Conservation (phyloP, 306 rosid species). For the Canavalia gladiata region DNA sequence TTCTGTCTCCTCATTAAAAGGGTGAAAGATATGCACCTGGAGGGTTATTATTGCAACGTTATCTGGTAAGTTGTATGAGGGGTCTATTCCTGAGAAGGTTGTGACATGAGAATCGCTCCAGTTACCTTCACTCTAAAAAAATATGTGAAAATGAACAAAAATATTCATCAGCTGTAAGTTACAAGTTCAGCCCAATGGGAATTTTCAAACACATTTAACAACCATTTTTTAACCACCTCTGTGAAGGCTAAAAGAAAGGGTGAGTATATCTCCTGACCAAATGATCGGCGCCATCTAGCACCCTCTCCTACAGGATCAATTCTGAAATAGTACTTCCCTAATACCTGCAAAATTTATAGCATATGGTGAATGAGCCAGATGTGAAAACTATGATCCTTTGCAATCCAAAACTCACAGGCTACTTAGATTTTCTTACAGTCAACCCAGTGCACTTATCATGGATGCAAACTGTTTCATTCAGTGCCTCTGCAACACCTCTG, state of each 20-base stretch:
- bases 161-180: slow-evolving; percentile 8
- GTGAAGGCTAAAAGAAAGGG: slow-evolving; percentile 91
- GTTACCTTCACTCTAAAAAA: slow-evolving; percentile 62
- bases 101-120: slow-evolving; percentile 70
- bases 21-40: slow-evolving; percentile 61
- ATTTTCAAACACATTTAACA: slow-evolving; percentile 40
- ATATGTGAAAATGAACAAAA: slow-evolving; percentile 21
- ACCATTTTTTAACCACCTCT: slow-evolving; percentile 60
- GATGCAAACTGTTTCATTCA: slow-evolving; percentile 87
- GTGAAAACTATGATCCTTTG: slow-evolving; percentile 33
- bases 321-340: slow-evolving; percentile 83
- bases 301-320: slow-evolving; percentile 87
- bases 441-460: slow-evolving; percentile 72
- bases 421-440: slow-evolving; percentile 64
- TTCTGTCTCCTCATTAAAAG: not conserved
- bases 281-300: slow-evolving; percentile 93
- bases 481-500: slow-evolving; percentile 88
- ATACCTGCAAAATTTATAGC: slow-evolving; percentile 60
- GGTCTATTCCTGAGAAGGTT: slow-evolving; percentile 66
- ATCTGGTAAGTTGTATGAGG: slow-evolving; percentile 72
- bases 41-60: slow-evolving; percentile 81
- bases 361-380: slow-evolving; percentile 17
- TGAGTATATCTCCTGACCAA: slow-evolving; percentile 93
- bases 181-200: not conserved
- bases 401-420: slow-evolving; percentile 20